Base-by-base conservation (phyloP, 2,329 filamentous ascomycete genomes). In the Metarhizium rileyi region DNA sequence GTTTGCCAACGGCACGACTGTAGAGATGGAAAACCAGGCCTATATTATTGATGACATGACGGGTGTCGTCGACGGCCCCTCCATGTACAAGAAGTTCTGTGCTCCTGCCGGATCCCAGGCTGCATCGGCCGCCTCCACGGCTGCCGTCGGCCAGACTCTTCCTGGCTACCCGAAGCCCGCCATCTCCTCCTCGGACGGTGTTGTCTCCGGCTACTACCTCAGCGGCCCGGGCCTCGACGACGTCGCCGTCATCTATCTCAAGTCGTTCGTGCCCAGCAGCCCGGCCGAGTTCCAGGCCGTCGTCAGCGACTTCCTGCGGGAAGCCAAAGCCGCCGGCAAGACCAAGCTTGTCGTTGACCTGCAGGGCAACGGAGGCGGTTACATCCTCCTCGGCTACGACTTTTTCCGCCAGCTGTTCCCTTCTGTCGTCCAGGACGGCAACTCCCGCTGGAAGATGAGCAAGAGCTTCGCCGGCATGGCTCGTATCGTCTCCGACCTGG, bases 331-430 rank as follows among this genome's bases (percentile, higher is more conserved):
- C 9, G 70, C 69, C 1, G 75, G 74, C 50, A 82, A 80, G 65
- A 80, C 71, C 43, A 80, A 78, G 61, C 71, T 84, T 0, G 73
- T 84, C 10, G 66, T 84, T 27, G 56, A 57, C 43, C 48, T 56
- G 27, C 56, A 57, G 40, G 50, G 28, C 44, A 84, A 84, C 55
- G 75, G 72, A 2, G 81, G 81, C 40, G 80, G 81, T 23, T 72
- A 70, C 14, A 75, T 83, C 42, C 60, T 80, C 7, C 71, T 76
- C n/a, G 80, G 77, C 16, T 81, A 80, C 55, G 80, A 83, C 57
- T 69, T 84, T 25, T 83, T 83, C 66, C 76, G 77, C 48, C 66
- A 76, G 60, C 66, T 81, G 0, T 76, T 78, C 50, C 60, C 60
- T 3, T n/a, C 47, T 3, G 70, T 76, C 46, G 26, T 44, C 35